Evolutionary conservation across 208 protist genomes (phyloP).

Genomic region (Leishmania arabica): DNA sequence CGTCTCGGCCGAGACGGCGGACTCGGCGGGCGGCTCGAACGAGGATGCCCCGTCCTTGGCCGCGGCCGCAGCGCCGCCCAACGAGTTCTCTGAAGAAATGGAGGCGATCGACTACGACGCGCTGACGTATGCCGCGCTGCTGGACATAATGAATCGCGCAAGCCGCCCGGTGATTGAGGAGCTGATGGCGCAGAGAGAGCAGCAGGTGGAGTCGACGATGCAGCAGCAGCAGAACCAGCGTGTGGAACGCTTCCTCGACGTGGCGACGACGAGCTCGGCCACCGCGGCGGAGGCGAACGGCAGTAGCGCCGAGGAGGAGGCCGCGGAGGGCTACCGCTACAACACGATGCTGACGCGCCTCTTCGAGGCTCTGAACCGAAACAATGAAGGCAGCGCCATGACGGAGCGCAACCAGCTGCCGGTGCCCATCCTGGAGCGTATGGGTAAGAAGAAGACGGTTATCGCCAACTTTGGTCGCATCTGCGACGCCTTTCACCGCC

Average conservation of each 20-base stretch:
- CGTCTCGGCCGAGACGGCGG: neutral
- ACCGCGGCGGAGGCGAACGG: slow-evolving; percentile 3
- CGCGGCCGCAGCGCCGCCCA: neutral
- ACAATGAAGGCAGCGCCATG: slow-evolving; percentile 65
- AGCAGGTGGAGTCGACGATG: slow-evolving; percentile 26
- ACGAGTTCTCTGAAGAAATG: slow-evolving; percentile 33
- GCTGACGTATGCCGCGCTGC: slow-evolving; percentile 59
- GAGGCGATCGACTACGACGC: slow-evolving; percentile 60
- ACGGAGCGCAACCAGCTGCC: slow-evolving; percentile 83
- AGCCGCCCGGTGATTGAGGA: slow-evolving; percentile 55
- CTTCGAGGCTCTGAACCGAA: slow-evolving; percentile 69
- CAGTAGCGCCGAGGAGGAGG: slow-evolving; percentile 24
- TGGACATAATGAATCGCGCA: slow-evolving; percentile 39
- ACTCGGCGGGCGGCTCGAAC: neutral
- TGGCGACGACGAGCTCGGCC: slow-evolving; percentile 6
- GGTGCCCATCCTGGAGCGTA: slow-evolving; percentile 75
- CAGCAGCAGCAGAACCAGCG: slow-evolving; percentile 45
- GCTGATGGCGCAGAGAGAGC: slow-evolving; percentile 56
- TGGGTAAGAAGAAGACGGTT: slow-evolving; percentile 92
- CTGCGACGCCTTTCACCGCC: slow-evolving; percentile 83
- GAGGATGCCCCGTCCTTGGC: slow-evolving; percentile 5
- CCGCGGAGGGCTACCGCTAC: slow-evolving; percentile 69
- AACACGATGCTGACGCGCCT: slow-evolving; percentile 69
- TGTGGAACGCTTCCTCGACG: slow-evolving; percentile 65
- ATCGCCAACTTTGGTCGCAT: slow-evolving; percentile 93